Evolutionary conservation across 768 basidiomycete species (phyloP), one percentile per base, ranked within the genome.

Genomic region (Leccinum barrowsii): DNA sequence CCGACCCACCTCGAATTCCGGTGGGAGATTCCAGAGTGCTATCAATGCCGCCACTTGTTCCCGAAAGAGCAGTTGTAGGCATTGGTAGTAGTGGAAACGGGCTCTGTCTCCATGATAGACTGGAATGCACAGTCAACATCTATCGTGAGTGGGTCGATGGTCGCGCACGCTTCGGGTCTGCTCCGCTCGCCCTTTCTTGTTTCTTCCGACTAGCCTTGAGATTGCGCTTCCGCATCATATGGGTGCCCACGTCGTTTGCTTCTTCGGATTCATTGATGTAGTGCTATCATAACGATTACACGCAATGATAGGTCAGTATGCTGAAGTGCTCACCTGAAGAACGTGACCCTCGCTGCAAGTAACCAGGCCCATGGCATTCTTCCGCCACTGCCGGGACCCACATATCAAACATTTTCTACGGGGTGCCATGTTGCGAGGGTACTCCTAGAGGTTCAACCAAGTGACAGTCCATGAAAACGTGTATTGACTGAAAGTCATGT

Each of bases 291-390:
- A 12, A 19, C 0, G 11, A 44, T 44, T 19, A 24, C 13, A 46
- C 11, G 40, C 17, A 22, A 24, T 8, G 22, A 53, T 10, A 50
- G 32, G 32, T 42, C 17, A 50, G 42, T 30, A 10, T n/a, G 26
- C n/a, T 13, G 35, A 58, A 34, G 58, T 22, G 65, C 74, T 63
- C 69, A 92, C 93, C 81, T 92, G 90, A 30, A 94, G 81, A 59
- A 96, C 83, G 71, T 97, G 94, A 10, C 94, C 94, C 68, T 97
- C 94, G 63, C 86, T 89, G 72, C 94, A 97, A 2, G 87, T 86
- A 46, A 94, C 82, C 46, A 89, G 77, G 1, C 94, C 94, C 35
- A 86, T 89, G 1, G 85, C 81, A 11, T 93, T 91, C 67, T 92
- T 94, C 65, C 90, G 85, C 93, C 93, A 97, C 70, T 87, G 83